Conservation (phyloP, 371 early-diverging fungal genomes). For the Rhizopus microsporus region DNA sequence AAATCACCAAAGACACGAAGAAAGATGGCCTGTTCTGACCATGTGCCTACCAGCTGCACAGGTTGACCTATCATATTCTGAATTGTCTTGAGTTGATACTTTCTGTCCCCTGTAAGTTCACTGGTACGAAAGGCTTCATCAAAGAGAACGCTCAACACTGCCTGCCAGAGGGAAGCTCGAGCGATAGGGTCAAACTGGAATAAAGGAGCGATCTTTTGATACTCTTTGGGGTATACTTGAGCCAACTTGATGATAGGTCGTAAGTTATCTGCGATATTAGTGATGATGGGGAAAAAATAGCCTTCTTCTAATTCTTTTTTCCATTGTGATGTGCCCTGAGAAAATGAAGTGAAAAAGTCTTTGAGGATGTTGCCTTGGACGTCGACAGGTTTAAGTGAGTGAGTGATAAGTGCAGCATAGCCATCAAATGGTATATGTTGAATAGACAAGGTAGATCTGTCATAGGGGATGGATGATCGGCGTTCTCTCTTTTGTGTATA, state of each 20-base stretch:
- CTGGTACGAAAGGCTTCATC: constrained; percentile 26
- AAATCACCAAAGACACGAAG: constrained; percentile 21
- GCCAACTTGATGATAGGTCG: constrained; percentile 16
- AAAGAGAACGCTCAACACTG: constrained; percentile 16
- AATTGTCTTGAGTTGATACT: constrained; percentile 2
- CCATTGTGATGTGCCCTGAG: not conserved
- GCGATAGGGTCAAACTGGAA: constrained; percentile 33
- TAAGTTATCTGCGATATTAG: not conserved
- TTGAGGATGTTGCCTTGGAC: not conserved
- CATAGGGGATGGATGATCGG: not conserved
- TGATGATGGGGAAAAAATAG: constrained; percentile 15
- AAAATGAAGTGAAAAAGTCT: not conserved
- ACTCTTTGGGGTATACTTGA: not conserved
- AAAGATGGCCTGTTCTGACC: constrained; percentile 17
- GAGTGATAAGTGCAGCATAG: constrained; percentile 20
- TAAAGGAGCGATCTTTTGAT: constrained; percentile 12
- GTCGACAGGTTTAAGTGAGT: not conserved
- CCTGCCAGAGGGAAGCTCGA: constrained; percentile 28
- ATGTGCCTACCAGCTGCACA: constrained; percentile 6
- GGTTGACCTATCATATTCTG: not conserved
- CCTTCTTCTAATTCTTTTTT: constrained; percentile 1
- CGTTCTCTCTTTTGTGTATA: not conserved
- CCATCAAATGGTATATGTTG: constrained; percentile 31
- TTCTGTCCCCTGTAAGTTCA: constrained; percentile 5
- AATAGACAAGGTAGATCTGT: constrained; percentile 12